A percentile compares a stretch with the other conserved stretches of the same genome.
These are phyloP conservation scores for Bimuria novae-zelandiae DNA, from an alignment of 2,329 filamentous ascomycete genomes.

Conservation along the genomic window DNA sequence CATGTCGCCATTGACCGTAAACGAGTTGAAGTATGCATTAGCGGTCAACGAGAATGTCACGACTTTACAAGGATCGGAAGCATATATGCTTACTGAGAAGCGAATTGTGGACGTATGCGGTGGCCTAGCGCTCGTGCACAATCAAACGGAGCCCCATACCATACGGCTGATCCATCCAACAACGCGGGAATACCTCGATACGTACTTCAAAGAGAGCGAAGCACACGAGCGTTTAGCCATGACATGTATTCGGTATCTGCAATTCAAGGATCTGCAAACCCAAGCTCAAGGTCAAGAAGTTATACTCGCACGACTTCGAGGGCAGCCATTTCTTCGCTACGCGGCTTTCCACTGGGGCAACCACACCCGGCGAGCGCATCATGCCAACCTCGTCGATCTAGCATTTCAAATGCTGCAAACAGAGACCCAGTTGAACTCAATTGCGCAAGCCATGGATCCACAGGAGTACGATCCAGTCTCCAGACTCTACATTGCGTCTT, in stretches of 20 bases:
- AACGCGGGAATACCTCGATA: background rate
- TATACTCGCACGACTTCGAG: background rate
- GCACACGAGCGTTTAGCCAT: background rate
- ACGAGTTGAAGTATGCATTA: background rate
- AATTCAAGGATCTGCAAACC: background rate
- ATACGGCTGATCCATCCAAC: conserved; percentile 3
- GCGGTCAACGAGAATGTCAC: background rate
- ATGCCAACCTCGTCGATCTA: background rate
- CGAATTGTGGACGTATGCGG: background rate
- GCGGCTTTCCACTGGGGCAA: conserved; percentile 4
- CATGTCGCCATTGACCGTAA: background rate
- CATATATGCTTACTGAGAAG: conserved; percentile 1
- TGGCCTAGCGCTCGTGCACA: background rate
- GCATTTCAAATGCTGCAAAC: background rate
- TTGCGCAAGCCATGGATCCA: background rate
- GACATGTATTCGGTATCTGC: conserved; percentile 1
- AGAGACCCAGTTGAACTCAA: background rate
- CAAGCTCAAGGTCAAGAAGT: background rate
- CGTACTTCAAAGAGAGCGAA: background rate
- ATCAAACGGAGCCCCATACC: background rate
- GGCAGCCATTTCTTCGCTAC: background rate
- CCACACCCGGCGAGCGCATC: background rate
- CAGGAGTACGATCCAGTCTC: background rate
- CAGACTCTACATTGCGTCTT: background rate
- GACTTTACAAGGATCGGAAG: background rate